Evolutionary conservation across 2,329 filamentous ascomycete species (phyloP).

Genomic region (Periconia digitata): DNA sequence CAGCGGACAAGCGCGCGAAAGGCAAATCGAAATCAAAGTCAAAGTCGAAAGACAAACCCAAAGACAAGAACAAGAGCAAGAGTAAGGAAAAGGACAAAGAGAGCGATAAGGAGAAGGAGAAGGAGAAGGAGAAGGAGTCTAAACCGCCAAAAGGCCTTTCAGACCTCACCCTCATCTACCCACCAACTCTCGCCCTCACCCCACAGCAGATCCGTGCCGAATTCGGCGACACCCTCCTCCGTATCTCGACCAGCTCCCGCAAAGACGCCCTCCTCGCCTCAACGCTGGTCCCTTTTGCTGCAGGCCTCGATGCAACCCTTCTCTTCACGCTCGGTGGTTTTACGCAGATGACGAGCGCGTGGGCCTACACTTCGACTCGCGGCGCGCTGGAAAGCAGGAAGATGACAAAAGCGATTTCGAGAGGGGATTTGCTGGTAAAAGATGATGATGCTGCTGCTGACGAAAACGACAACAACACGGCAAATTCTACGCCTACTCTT

Average conservation of each 20-base stretch:
- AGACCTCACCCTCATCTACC: constrained; percentile 47
- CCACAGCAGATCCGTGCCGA: constrained; percentile 42
- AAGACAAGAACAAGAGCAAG: not conserved
- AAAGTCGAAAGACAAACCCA: no score
- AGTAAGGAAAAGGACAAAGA: not conserved
- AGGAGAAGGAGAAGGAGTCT: constrained; percentile 23
- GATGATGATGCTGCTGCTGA: not conserved
- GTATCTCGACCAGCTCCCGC: constrained; percentile 46
- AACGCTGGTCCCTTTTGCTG: constrained; percentile 43
- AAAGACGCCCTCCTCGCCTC: constrained; percentile 48
- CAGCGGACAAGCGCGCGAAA: no score
- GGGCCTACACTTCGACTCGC: constrained; percentile 48
- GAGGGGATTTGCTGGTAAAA: not conserved
- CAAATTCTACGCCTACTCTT: not conserved
- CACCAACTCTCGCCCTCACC: constrained; percentile 28
- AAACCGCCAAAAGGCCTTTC: constrained; percentile 41
- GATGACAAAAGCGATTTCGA: constrained; percentile 42
- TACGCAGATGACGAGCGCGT: constrained; percentile 39
- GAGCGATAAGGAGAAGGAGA: constrained; percentile 1
- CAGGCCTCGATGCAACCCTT: constrained; percentile 38
- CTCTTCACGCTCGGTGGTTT: constrained; percentile 44
- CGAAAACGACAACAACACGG: not conserved
- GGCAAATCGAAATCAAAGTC: no score
- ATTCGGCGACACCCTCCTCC: constrained; percentile 46
- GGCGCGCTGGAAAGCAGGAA: constrained; percentile 46